These are phyloP conservation scores for Trichaptum fuscoviolaceum DNA, from an alignment of 768 basidiomycete genomes.

Conservation along the genomic window DNA sequence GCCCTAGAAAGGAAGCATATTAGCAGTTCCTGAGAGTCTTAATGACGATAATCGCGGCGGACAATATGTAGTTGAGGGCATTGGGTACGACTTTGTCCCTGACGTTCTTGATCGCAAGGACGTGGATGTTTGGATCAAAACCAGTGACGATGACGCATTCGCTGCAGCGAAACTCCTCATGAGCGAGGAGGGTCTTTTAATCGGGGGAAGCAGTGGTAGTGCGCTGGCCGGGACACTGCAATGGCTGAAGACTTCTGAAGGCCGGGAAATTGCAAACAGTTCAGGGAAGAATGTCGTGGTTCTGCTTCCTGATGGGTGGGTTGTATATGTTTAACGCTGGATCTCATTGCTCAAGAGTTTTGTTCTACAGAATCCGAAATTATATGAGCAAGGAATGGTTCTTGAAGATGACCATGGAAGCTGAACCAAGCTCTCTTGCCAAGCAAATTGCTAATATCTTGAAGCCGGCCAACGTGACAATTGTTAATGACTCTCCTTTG, in stretches of 20 bases:
- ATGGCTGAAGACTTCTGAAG: slow-evolving; percentile 72
- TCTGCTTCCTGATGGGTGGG: slow-evolving; percentile 85
- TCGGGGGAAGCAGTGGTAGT: slow-evolving; percentile 92
- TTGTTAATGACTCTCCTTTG: neutral
- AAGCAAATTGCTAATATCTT: slow-evolving; percentile 40
- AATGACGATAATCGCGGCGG: slow-evolving; percentile 48
- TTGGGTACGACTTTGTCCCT: slow-evolving; percentile 92
- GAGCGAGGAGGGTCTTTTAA: slow-evolving; percentile 80
- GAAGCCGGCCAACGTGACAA: slow-evolving; percentile 8
- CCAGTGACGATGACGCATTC: slow-evolving; percentile 76
- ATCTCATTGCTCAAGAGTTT: neutral
- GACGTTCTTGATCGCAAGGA: slow-evolving; percentile 70
- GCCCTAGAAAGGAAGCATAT: slow-evolving; percentile 77
- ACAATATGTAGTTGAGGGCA: slow-evolving; percentile 87
- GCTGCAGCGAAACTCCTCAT: slow-evolving; percentile 70
- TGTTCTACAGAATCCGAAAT: slow-evolving; percentile 67
- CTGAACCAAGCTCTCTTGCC: slow-evolving; percentile 50
- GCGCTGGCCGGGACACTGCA: slow-evolving; percentile 70
- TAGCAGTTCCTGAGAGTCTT: slow-evolving; percentile 65
- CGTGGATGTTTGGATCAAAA: slow-evolving; percentile 84
- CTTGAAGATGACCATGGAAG: slow-evolving; percentile 56
- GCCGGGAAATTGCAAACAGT: slow-evolving; percentile 54
- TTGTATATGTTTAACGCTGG: slow-evolving; percentile 5
- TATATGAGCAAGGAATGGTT: slow-evolving; percentile 97
- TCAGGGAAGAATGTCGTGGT: slow-evolving; percentile 85